Conservation (phyloP, 2,329 filamentous ascomycete genomes). For the Fusarium devonianum region DNA sequence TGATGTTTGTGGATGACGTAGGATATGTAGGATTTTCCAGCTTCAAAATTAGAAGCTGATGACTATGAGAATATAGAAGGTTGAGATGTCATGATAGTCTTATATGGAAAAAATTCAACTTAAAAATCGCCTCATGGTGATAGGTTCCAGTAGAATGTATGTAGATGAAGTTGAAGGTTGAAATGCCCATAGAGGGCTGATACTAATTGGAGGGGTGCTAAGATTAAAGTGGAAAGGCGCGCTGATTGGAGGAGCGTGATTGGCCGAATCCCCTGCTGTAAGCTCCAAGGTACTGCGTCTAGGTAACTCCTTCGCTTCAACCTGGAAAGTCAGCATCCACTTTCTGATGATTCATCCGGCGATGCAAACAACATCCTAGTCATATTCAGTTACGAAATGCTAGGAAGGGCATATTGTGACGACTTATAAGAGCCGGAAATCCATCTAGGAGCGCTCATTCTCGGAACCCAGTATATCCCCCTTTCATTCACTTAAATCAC, state of each 20-base stretch:
- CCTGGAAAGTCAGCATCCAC: conserved; percentile 35
- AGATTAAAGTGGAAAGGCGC: too few relatives aligned
- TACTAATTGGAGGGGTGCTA: too few relatives aligned
- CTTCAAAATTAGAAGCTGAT: not conserved
- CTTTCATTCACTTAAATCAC: not conserved
- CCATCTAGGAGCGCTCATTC: not conserved
- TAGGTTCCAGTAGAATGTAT: too few relatives aligned
- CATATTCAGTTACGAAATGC: conserved; percentile 18
- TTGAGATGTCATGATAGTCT: not conserved
- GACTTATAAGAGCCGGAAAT: conserved; percentile 9
- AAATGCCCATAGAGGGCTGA: too few relatives aligned
- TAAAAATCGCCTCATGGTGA: too few relatives aligned
- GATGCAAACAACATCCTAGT: conserved; percentile 32
- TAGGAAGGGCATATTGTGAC: conserved; percentile 2
- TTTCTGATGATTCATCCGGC: conserved; percentile 52
- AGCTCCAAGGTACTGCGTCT: conserved; percentile 1
- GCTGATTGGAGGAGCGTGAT: not conserved
- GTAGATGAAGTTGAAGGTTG: too few relatives aligned
- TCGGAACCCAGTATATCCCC: not conserved
- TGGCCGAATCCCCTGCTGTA: conserved; percentile 1
- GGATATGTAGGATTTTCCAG: conserved; percentile 21
- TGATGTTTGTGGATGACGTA: conserved; percentile 8
- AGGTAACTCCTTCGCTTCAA: conserved; percentile 21
- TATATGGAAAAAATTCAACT: not conserved
- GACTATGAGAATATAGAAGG: not conserved